These are phyloP conservation scores for Candida insectorum DNA, from an alignment of 805 yeast species.

Conservation along the genomic window DNA sequence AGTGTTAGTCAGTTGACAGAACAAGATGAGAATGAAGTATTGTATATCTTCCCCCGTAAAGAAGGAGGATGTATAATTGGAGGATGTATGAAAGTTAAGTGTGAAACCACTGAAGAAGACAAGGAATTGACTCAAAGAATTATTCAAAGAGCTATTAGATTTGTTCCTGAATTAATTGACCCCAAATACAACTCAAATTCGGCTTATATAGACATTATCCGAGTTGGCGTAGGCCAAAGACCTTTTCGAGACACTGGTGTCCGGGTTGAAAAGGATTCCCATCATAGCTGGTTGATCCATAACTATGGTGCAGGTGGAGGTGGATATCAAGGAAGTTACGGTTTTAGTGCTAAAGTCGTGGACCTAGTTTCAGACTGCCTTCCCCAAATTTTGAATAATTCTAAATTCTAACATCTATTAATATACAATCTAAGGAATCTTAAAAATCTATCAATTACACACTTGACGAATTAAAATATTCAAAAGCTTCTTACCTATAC, in stretches of 20 bases:
- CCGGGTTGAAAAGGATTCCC: conserved; percentile 29
- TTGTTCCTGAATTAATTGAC: conserved; percentile 38
- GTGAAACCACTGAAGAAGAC: conserved; percentile 27
- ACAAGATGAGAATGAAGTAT: conserved; percentile 35
- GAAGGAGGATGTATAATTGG: conserved; percentile 75
- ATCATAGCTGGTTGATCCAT: conserved; percentile 45
- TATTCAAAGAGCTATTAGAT: conserved; percentile 39
- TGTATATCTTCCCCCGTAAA: conserved; percentile 65
- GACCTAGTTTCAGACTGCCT: conserved; percentile 8
- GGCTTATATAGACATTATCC: conserved; percentile 24
- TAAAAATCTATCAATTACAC: no score
- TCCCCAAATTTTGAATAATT: no score
- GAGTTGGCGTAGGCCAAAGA: conserved; percentile 35
- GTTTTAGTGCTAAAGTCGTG: conserved; percentile 51
- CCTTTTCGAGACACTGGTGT: conserved; percentile 36
- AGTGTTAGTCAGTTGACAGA: conserved; percentile 28
- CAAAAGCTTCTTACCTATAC: conserved; percentile 19
- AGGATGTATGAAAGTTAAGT: conserved; percentile 36
- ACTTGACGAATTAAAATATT: conserved; percentile 18
- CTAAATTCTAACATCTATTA: no score
- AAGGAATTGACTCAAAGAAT: conserved; percentile 46
- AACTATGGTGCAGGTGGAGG: conserved; percentile 74
- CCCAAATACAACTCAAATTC: conserved; percentile 23
- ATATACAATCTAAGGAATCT: no score
- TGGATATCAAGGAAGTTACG: conserved; percentile 73